Conservation (phyloP, 768 basidiomycete species). For the Boletus subparvulus region DNA sequence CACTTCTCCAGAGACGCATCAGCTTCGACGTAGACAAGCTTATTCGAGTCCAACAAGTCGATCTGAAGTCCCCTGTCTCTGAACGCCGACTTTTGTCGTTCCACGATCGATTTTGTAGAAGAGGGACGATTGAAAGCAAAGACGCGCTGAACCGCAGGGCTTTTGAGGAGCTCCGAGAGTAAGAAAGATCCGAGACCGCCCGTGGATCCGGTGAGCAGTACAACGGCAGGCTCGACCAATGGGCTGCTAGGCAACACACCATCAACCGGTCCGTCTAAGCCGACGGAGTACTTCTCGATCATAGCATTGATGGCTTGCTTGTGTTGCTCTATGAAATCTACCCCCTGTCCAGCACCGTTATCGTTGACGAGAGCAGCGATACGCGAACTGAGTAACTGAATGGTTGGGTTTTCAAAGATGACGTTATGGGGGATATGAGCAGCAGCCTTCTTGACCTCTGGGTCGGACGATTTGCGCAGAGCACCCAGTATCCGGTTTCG, state of each 20-base stretch:
- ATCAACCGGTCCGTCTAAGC: constrained; percentile 14
- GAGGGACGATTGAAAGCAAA: constrained; percentile 37
- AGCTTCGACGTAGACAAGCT: constrained; percentile 37
- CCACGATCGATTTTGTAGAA: constrained; percentile 9
- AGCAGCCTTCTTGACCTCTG: constrained; percentile 28
- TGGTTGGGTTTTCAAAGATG: constrained; percentile 42
- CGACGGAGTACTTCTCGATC: constrained; percentile 39
- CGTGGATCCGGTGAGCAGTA: constrained; percentile 42
- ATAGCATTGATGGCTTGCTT: constrained; percentile 35
- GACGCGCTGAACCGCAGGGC: constrained; percentile 23
- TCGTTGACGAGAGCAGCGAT: constrained; percentile 9
- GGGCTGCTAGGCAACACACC: constrained; percentile 8
- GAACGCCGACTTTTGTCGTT: constrained; percentile 32
- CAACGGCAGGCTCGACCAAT: constrained; percentile 17
- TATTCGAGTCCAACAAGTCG: constrained; percentile 27
- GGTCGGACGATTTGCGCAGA: constrained; percentile 32
- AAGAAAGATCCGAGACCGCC: constrained; percentile 42
- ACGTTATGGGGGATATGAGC: constrained; percentile 29
- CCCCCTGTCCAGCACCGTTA: not conserved
- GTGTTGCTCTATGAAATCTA: constrained; percentile 7
- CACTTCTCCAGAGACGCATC: constrained; percentile 30
- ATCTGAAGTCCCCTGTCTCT: constrained; percentile 32
- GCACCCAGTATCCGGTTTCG: constrained; percentile 24
- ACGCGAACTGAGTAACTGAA: constrained; percentile 34
- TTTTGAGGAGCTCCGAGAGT: constrained; percentile 29